Percentiles rank a stretch among this genome's conserved stretches.
Conservation (phyloP, 2,329 filamentous ascomycete species). For the Pestalotiopsis sp. region DNA sequence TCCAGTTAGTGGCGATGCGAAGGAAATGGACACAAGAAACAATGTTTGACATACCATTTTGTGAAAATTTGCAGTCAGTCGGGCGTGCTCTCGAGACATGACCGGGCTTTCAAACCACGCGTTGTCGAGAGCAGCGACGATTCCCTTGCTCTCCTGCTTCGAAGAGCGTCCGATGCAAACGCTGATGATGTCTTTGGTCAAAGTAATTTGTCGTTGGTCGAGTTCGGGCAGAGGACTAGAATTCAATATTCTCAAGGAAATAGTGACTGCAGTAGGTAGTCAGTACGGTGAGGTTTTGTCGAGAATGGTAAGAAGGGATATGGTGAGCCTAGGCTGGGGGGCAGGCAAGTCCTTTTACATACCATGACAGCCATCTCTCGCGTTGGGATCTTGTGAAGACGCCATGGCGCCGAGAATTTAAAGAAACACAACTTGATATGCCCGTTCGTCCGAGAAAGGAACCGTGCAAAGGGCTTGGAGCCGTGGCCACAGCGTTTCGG, state of each 20-base stretch:
- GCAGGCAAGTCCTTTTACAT: not conserved
- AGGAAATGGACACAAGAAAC: not conserved
- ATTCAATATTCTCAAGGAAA: not conserved
- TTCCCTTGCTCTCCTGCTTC: slow-evolving; percentile 45
- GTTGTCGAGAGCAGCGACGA: slow-evolving; percentile 48
- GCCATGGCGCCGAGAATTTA: not conserved
- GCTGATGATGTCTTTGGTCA: slow-evolving; percentile 24
- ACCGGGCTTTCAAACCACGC: slow-evolving; percentile 72
- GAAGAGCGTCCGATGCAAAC: slow-evolving; percentile 46
- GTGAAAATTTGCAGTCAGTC: slow-evolving; percentile 46
- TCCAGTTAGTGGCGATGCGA: slow-evolving; percentile 40
- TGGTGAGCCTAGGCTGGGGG: not conserved
- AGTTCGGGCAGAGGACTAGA: not conserved
- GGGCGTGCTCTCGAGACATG: slow-evolving; percentile 70
- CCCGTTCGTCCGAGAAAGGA: no score
- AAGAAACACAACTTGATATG: not conserved
- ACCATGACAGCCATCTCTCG: not conserved
- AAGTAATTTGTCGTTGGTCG: slow-evolving; percentile 28
- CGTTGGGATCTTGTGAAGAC: not conserved
- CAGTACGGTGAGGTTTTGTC: not conserved
- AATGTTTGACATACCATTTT: slow-evolving; percentile 39
- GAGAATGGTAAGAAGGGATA: not conserved
- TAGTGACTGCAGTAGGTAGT: slow-evolving; percentile 2
- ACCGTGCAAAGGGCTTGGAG: no score
- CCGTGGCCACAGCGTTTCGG: no score